A percentile compares a stretch with the other conserved stretches of the same genome.
Conservation (phyloP, 352 stramenopile species). For the Globisporangium acanthophoron region DNA sequence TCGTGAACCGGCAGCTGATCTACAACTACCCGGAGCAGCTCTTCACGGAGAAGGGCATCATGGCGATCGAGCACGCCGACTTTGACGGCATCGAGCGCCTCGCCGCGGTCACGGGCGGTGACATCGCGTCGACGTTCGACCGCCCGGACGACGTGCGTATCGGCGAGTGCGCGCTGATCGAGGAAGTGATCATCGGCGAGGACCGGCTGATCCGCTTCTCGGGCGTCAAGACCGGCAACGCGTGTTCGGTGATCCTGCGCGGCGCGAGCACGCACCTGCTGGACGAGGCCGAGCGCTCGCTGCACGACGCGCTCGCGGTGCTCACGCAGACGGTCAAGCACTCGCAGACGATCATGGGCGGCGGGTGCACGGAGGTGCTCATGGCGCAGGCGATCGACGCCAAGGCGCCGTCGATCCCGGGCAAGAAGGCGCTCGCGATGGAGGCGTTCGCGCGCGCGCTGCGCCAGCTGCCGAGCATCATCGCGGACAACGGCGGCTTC, state of each 20-base stretch:
- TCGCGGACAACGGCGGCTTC: constrained; percentile 99
- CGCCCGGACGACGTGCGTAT: constrained; percentile 94
- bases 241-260: constrained; percentile 94
- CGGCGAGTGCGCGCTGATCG: constrained; percentile 96
- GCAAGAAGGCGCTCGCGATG: constrained; percentile 98
- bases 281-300: constrained; percentile 98
- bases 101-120: constrained; percentile 93
- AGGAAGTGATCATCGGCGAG: constrained; percentile 99
- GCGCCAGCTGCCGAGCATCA: constrained; percentile 96
- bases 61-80: constrained; percentile 99
- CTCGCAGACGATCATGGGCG: constrained; percentile 94
- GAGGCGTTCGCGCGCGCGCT: constrained; percentile 96
- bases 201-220: constrained; percentile 96
- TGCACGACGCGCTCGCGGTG: constrained; percentile 98
- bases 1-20: constrained; percentile 99
- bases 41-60: constrained; percentile 97
- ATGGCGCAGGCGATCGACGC: constrained; percentile 93
- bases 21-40: constrained; percentile 99
- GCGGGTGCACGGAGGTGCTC: constrained; percentile 95
- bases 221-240: constrained; percentile 94
- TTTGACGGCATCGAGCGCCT: constrained; percentile 99
- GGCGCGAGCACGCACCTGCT: constrained; percentile 95
- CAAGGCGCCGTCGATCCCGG: constrained; percentile 89
- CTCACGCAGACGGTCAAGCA: constrained; percentile 97
- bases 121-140: constrained; percentile 98